Conservation (phyloP, 208 protist species). For the Tetramitus jugosus region DNA sequence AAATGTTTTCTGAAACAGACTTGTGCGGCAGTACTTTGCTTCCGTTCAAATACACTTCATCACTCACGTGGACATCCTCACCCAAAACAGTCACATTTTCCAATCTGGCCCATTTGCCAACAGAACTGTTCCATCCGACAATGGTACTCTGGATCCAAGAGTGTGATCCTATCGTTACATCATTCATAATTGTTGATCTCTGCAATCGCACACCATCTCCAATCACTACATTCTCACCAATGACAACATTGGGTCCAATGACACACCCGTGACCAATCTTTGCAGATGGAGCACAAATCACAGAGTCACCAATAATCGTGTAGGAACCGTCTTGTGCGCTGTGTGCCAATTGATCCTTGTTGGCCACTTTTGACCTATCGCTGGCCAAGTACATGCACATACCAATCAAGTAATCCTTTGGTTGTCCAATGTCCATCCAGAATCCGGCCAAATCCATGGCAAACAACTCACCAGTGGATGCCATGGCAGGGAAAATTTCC, state of each 20-base stretch:
- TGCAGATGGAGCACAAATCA: conserved; percentile 73
- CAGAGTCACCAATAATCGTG: conserved; percentile 58
- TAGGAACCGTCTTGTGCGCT: conserved; percentile 29
- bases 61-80: conserved; percentile 80
- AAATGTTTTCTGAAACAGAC: conserved; percentile 63
- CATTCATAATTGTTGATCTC: conserved; percentile 70
- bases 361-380: conserved; percentile 36
- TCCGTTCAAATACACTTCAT: conserved; percentile 81
- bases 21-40: conserved; percentile 88
- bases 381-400: conserved; percentile 70
- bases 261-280: conserved; percentile 76
- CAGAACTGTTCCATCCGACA: conserved; percentile 85
- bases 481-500: conserved; percentile 90
- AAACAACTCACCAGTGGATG: conserved; percentile 75
- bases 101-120: conserved; percentile 81
- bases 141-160: conserved; percentile 75
- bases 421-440: conserved; percentile 93
- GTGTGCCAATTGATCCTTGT: conserved; percentile 39
- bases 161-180: conserved; percentile 60
- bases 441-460: conserved; percentile 86
- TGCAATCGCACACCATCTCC: conserved; percentile 68
- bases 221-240: conserved; percentile 83
- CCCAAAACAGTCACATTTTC: conserved; percentile 85
- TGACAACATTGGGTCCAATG: conserved; percentile 88
- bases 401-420: conserved; percentile 79